Conservation (phyloP, 2,329 filamentous ascomycete species). For the Pezicula radicicola region DNA sequence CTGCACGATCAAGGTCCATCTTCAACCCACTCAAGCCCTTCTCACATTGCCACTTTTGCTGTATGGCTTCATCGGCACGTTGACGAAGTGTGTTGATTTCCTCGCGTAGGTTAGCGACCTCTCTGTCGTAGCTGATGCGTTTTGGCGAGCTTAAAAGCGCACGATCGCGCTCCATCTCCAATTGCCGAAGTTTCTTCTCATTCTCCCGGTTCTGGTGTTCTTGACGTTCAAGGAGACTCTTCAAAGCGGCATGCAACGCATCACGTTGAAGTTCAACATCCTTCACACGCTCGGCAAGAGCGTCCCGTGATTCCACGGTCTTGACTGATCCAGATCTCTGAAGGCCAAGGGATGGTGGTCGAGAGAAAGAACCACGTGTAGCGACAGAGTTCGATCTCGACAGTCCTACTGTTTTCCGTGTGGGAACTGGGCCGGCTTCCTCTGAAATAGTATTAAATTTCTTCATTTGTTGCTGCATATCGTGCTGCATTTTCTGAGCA, state of each 20-base stretch:
- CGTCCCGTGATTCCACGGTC: conserved; percentile 54
- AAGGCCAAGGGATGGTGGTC: conserved; percentile 39
- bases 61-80: conserved; percentile 87
- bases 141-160: conserved; percentile 67
- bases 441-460: conserved; percentile 61
- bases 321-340: conserved; percentile 54
- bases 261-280: conserved; percentile 93
- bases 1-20: conserved; percentile 94
- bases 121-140: conserved; percentile 77
- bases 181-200: conserved; percentile 70
- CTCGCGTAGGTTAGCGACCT: conserved; percentile 74
- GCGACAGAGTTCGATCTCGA: conserved; percentile 68
- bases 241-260: conserved; percentile 83
- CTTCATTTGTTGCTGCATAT: conserved; percentile 38
- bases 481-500: conserved; percentile 44
- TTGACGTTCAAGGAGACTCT: conserved; percentile 80
- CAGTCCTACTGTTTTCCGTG: conserved; percentile 40
- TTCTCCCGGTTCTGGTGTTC: conserved; percentile 82
- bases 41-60: conserved; percentile 95
- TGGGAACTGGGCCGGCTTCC: conserved; percentile 38
- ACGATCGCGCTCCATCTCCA: conserved; percentile 77
- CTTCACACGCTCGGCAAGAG: conserved; percentile 76
- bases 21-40: conserved; percentile 85
- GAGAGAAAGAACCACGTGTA: conserved; percentile 14
- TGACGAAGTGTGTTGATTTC: conserved; percentile 83